Conservation (phyloP, 2,329 filamentous ascomycete species). For the Chrysoporthe cubensis region DNA sequence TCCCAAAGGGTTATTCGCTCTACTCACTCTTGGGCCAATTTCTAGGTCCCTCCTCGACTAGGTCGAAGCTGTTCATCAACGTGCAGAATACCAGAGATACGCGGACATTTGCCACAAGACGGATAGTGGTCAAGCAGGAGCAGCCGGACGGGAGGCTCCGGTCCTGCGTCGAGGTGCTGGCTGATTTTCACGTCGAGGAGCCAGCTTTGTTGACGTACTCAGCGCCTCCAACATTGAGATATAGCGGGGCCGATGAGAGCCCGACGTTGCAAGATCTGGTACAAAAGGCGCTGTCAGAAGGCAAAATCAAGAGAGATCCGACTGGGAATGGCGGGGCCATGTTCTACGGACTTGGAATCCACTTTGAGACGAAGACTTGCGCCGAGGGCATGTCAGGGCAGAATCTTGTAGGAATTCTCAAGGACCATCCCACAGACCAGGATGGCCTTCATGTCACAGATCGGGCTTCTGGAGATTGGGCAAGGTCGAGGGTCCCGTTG, state of each 20-base stretch:
- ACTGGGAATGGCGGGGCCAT: constrained; percentile 32
- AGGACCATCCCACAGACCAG: constrained; percentile 38
- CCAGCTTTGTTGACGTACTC: constrained; percentile 43
- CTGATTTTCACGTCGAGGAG: constrained; percentile 52
- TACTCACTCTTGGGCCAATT: constrained; percentile 53
- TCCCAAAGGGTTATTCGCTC: constrained; percentile 42
- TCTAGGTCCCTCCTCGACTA: constrained; percentile 48
- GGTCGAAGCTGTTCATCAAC: constrained; percentile 42
- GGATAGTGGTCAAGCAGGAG: constrained; percentile 49
- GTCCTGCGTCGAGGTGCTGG: constrained; percentile 46
- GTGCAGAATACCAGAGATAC: constrained; percentile 47
- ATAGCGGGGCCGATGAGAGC: constrained; percentile 36
- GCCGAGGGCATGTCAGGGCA: constrained; percentile 48
- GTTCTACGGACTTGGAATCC: constrained; percentile 37
- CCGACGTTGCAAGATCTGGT: constrained; percentile 30
- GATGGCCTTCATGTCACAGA: constrained; percentile 44
- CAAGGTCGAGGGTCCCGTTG: constrained; percentile 35
- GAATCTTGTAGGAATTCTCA: constrained; percentile 47
- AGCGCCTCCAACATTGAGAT: constrained; percentile 39
- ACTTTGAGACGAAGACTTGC: constrained; percentile 43
- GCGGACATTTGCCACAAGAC: constrained; percentile 51
- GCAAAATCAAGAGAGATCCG: constrained; percentile 33
- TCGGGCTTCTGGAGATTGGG: constrained; percentile 48
- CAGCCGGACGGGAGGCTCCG: constrained; percentile 42
- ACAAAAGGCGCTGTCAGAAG: constrained; percentile 31